Evolutionary conservation across 1,284 basidiomycete genomes (phyloP), one percentile per base, ranked within the genome.

Genomic region (Veloboletus limbatus): DNA sequence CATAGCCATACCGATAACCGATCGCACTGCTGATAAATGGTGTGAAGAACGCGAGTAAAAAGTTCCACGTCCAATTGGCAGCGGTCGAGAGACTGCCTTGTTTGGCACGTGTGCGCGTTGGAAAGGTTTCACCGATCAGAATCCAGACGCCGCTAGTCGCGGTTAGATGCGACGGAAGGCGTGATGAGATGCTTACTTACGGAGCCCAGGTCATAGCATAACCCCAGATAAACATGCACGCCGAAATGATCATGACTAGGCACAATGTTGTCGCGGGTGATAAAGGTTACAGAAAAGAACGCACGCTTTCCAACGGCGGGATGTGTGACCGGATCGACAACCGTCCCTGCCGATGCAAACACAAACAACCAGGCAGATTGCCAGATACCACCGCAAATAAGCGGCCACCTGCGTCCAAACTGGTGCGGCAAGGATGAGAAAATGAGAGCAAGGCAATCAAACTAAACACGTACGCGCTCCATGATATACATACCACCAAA

Each of bases 181-280:
- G 5, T n/a, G n/a, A n/a, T n/a, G 26, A 30, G 25, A 20, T 31
- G 35, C 53, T 47, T 18, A 38, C 69, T 52, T 51, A 75, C 67
- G 81, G 79, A 25, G 76, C 81, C 85, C 85, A 90, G 17, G 87
- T 88, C 66, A 74, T 81, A 2, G 88, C 85, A 59, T 83, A 91
- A 11, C 85, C 86, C 25, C 85, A 65, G 59, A 91, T 90, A 69
- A 90, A 90, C 59, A 92, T 58, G 59, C 85, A 89, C 0, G 86
- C 82, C n/a, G 79, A 74, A 53, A 87, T 78, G 54, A 91, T 89
- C 79, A 90, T 84, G 18, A 88, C 78, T 78, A 39, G 17, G 5
- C 25, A 6, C 5, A 17, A 30, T 6, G 25, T 11, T 18, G 18
- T 5, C 3, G 24, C 13, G 16, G 2, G 35, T 8, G 3, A 16